Percentiles rank a stretch among this genome's conserved stretches.
phyloP scores from a whole-genome alignment of 2,329 filamentous ascomycete species.

The Pseudogymnoascus sp. region DNA sequence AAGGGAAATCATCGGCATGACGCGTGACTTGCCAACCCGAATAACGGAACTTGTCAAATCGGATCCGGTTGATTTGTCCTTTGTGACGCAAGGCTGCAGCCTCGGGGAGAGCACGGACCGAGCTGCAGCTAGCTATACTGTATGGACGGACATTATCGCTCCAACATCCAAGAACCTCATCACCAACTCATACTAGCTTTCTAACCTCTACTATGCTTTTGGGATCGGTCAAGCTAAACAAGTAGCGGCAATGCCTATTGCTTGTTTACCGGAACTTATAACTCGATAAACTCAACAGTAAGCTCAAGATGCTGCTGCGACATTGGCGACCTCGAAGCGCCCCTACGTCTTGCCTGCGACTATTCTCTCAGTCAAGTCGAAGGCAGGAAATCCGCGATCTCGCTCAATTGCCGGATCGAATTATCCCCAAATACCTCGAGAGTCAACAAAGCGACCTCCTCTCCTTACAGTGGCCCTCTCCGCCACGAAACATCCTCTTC shows the following conservation, averaged over 20 bases:
- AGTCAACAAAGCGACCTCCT: constrained; percentile 51
- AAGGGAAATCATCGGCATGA: constrained; percentile 2
- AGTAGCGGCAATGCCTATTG: background rate
- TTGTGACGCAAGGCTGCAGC: constrained; percentile 4
- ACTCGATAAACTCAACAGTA: background rate
- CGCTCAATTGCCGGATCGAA: constrained; percentile 43
- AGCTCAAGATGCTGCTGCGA: background rate
- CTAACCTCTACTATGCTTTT: background rate
- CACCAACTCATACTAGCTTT: background rate
- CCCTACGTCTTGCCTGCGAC: background rate
- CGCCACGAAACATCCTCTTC: constrained; percentile 60
- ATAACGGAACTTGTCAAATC: background rate
- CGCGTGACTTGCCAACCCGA: constrained; percentile 6
- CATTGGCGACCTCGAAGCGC: background rate
- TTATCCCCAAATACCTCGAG: constrained; percentile 59
- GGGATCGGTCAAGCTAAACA: background rate
- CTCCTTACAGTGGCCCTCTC: constrained; percentile 58
- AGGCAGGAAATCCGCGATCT: constrained; percentile 44
- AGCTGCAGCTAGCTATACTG: background rate
- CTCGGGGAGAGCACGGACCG: background rate
- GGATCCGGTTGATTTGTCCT: background rate
- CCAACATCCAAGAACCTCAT: background rate
- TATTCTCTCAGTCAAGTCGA: constrained; percentile 13
- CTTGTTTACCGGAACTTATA: background rate
- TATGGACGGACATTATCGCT: background rate